Base-by-base conservation (phyloP, 495 filamentous ascomycete species). In the Xylaria nigripes region DNA sequence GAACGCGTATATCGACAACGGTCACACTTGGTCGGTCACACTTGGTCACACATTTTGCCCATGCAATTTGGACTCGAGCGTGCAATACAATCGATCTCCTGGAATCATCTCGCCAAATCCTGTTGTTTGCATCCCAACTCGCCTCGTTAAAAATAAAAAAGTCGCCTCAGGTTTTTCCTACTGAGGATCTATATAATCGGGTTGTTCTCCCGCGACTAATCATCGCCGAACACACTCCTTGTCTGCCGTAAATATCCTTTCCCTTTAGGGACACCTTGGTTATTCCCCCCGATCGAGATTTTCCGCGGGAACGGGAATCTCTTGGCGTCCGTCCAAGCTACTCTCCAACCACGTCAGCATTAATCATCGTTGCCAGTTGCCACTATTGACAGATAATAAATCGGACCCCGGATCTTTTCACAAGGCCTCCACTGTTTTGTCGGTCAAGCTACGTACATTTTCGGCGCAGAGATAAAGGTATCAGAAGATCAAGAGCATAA, bases 291-390 rank as follows among this genome's bases (percentile, higher is more conserved):
- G 34, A 42, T 48, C 52, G 19, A 50, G 54, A 38, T 30, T 56
- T 56, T 56, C 54, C 54, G 47, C 54, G 36, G 54, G 54, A 41
- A 50, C 54, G 54, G 51, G 46, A 50, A 50, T 50, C 43, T 15
- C 43, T 55, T 49, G 53, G 27, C 53, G 38, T 55, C 38, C 13
- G 23, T 27, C 22, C 45, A 24, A 25, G 38, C 45, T 55, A 42
- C 3, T 36, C 50, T 50, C 38, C 43, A 38, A 55, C 46, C 53
- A 55, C 45, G 53, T 46, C 52, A 48, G 45, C 52, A 32, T 29
- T 18, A 18, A 16, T 16, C 36, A 40, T 40, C 36, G n/a, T 18
- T 19, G 15, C 15, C 36, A 40, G n/a, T 18, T 19, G 15, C 15
- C 36, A 40, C 36, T 40, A 40, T 45, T 47, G 29, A 40, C 32